Conservation (phyloP, 1,284 basidiomycete genomes). For the Sanghuangporus sanghuang region DNA sequence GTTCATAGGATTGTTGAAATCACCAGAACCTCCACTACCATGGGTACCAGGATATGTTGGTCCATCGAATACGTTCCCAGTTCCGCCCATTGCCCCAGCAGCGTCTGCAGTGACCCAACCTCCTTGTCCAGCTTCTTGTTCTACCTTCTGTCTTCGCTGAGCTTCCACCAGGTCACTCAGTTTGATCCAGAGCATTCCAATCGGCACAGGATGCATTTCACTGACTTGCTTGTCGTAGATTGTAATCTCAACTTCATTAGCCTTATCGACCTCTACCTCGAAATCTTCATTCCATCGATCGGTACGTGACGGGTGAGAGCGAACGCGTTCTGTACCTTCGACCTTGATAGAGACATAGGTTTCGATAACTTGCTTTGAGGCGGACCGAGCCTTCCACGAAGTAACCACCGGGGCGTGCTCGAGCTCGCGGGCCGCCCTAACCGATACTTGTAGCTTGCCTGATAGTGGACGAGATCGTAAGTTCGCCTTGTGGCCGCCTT, state of each 20-base stretch:
- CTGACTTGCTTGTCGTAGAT: constrained; percentile 90
- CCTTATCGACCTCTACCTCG: constrained; percentile 94
- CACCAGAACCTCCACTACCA: constrained; percentile 20
- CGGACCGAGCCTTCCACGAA: constrained; percentile 58
- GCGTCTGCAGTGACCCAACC: constrained; percentile 93
- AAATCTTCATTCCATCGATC: constrained; percentile 99
- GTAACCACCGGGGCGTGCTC: constrained; percentile 82
- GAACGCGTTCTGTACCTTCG: constrained; percentile 90
- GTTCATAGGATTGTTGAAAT: constrained; percentile 16
- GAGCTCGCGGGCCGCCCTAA: constrained; percentile 89
- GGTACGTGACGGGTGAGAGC: constrained; percentile 88
- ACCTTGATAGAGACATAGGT: constrained; percentile 94
- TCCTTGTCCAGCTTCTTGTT: constrained; percentile 77
- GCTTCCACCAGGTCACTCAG: constrained; percentile 96
- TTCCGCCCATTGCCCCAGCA: constrained; percentile 16
- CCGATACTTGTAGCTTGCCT: constrained; percentile 86
- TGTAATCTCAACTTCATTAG: constrained; percentile 96
- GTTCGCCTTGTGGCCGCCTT: constrained; percentile 88
- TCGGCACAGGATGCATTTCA: constrained; percentile 78
- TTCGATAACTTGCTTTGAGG: constrained; percentile 77
- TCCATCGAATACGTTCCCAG: neutral
- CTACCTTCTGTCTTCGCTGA: constrained; percentile 87
- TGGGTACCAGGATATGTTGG: constrained; percentile 19
- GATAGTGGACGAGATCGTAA: constrained; percentile 89
- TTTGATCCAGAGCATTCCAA: constrained; percentile 94